phyloP scores from a whole-genome alignment of 2,329 filamentous ascomycete species.

The Nemania sp. region DNA sequence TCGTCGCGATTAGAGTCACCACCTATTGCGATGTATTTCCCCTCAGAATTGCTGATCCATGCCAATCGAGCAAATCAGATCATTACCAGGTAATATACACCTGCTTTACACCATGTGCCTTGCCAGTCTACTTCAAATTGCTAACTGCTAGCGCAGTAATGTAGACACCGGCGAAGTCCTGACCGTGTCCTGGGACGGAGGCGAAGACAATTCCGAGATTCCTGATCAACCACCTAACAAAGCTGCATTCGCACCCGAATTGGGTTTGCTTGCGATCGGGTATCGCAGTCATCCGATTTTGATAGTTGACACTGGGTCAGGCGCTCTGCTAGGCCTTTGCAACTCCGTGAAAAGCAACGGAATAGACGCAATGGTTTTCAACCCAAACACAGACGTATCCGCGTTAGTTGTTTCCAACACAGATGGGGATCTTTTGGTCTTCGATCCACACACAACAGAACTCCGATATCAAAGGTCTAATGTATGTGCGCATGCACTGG shows the following conservation, averaged over 20 bases:
- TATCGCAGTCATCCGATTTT: conserved; percentile 31
- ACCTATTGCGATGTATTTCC: conserved; percentile 18
- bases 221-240: conserved; percentile 17
- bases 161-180: conserved; percentile 19
- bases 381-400: conserved; percentile 33
- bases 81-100: conserved; percentile 15
- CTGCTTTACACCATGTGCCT: conserved; percentile 6
- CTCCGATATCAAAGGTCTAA: conserved; percentile 15
- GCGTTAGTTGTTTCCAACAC: conserved; percentile 32
- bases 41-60: conserved; percentile 11
- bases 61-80: conserved; percentile 9
- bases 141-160: conserved; percentile 21
- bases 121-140: conserved; percentile 6
- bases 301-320: conserved; percentile 32
- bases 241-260: conserved; percentile 18
- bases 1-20: conserved; percentile 16
- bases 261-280: conserved; percentile 30
- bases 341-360: conserved; percentile 26
- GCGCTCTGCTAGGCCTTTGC: conserved; percentile 27
- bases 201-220: conserved; percentile 14
- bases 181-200: conserved; percentile 4
- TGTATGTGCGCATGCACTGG: conserved; percentile 33
- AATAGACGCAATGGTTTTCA: conserved; percentile 36
- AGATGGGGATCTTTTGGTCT: conserved; percentile 35
- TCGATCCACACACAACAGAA: conserved; percentile 33